Evolutionary conservation across 768 basidiomycete species (phyloP), one percentile per base, ranked within the genome.

Genomic region (Termitomyces sp.): DNA sequence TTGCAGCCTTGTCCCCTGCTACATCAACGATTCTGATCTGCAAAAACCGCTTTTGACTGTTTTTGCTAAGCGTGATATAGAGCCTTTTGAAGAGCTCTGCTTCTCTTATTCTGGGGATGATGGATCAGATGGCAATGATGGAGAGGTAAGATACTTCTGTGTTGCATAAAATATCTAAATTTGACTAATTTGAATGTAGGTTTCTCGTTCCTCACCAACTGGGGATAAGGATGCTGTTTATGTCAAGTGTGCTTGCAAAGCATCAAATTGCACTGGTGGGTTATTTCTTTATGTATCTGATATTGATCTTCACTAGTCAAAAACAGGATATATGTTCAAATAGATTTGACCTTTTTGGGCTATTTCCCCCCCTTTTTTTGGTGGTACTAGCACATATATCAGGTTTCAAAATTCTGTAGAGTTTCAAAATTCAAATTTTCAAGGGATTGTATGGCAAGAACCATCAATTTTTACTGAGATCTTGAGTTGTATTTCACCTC

Each of bases 21-120:
- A 94, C 63, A 85, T 91, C 69, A 87, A 92, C 62, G 92, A 93
- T 52, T 79, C 81, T 13, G 82, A 91, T 62, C 64, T 87, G 16
- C 74, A 83, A 12, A 90, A 88, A 65, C 90, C 90, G 0, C 67
- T 87, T 13, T 66, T 93, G 8, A 74, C 82, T 0, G 73, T 92
- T 12, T 94, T 91, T 68, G 83, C 91, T 2, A 70, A 60, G 41
- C 74, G 79, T 9, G 86, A 90, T 59, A 82, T 93, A 14, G 77
- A 79, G 39, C 74, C 80, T 0, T 75, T 76, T 46, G 85, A 92
- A 59, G 91, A 94, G 63, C 76, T 94, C 8, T 87, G 84, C 59
- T 93, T 94, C 67, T 86, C 83, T 13, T 94, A 94, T 67, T 71
- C 67, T 48, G 90, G 91, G 1, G 63, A 68, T 5, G 47, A 68